These are phyloP conservation scores for Candida parachauliodes DNA, from an alignment of 805 yeast species.

Conservation along the genomic window DNA sequence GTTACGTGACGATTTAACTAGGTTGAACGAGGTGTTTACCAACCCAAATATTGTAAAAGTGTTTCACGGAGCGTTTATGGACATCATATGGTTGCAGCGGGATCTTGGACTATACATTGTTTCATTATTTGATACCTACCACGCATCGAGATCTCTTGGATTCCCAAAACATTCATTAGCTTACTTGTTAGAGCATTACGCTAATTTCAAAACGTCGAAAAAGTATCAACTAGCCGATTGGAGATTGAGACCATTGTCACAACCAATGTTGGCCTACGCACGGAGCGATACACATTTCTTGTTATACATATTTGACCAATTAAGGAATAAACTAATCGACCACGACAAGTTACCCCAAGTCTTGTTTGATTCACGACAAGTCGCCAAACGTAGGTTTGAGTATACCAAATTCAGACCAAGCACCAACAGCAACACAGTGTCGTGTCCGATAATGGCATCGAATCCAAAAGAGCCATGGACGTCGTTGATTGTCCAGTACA, in stretches of 20 bases:
- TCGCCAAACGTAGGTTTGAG: constrained; percentile 80
- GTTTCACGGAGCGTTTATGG: constrained; percentile 96
- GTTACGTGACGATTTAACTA: constrained; percentile 65
- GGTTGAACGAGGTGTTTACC: constrained; percentile 71
- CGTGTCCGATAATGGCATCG: constrained; percentile 43
- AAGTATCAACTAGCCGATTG: constrained; percentile 96
- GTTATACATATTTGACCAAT: constrained; percentile 70
- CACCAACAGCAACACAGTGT: constrained; percentile 25
- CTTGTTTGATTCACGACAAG: constrained; percentile 69
- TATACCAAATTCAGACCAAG: constrained; percentile 61
- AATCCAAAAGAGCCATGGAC: constrained; percentile 66
- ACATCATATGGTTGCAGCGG: constrained; percentile 93
- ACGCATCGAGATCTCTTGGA: constrained; percentile 78
- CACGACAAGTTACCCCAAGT: constrained; percentile 49
- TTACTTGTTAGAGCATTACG: constrained; percentile 72
- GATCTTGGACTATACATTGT: constrained; percentile 92
- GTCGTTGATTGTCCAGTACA: constrained; percentile 58
- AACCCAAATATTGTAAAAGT: constrained; percentile 81
- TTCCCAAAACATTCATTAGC: constrained; percentile 84
- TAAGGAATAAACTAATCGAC: constrained; percentile 58
- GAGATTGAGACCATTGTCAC: constrained; percentile 82
- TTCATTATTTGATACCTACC: constrained; percentile 86
- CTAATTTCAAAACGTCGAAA: constrained; percentile 83
- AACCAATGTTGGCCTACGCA: constrained; percentile 79
- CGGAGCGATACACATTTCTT: constrained; percentile 93